A percentile compares a stretch with the other conserved stretches of the same genome.
Evolutionary conservation across 2,329 filamentous ascomycete species (phyloP).

Genomic region (Colletotrichum phormii): DNA sequence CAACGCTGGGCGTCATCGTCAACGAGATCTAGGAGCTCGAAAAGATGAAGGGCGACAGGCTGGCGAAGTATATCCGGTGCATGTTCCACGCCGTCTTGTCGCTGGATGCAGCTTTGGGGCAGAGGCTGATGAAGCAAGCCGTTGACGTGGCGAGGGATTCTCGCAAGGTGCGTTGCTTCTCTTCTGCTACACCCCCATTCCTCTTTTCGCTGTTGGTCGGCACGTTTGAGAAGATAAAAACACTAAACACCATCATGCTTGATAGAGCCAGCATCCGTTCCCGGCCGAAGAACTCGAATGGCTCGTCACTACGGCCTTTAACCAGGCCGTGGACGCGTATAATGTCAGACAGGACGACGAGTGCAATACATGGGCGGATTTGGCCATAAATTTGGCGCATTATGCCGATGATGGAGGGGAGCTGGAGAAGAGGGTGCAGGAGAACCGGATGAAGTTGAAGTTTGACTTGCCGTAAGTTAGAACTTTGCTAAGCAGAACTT

Average conservation of each 20-base stretch:
- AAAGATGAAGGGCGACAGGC: conserved; percentile 65
- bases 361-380: conserved; percentile 71
- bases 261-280: conserved; percentile 61
- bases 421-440: conserved; percentile 42
- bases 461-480: conserved; percentile 6
- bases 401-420: conserved; percentile 65
- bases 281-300: conserved; percentile 79
- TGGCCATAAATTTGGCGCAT: conserved; percentile 71
- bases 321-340: conserved; percentile 77
- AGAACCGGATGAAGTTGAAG: conserved; percentile 9
- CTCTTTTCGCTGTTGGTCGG: conserved; percentile 2
- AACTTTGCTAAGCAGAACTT: too few relatives aligned
- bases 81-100: conserved; percentile 76
- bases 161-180: conserved; percentile 53
- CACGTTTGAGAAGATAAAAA: too few relatives aligned
- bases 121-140: conserved; percentile 74
- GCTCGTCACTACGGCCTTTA: conserved; percentile 77
- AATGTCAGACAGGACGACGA: conserved; percentile 63
- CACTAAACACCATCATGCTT: conserved; percentile 12
- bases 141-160: conserved; percentile 63
- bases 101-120: conserved; percentile 64
- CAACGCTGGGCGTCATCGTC: conserved; percentile 74
- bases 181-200: neutral
- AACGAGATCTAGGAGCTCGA: conserved; percentile 73
- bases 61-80: conserved; percentile 83